Conservation (phyloP, 2,329 filamentous ascomycete species). For the Trichoderma sp. region DNA sequence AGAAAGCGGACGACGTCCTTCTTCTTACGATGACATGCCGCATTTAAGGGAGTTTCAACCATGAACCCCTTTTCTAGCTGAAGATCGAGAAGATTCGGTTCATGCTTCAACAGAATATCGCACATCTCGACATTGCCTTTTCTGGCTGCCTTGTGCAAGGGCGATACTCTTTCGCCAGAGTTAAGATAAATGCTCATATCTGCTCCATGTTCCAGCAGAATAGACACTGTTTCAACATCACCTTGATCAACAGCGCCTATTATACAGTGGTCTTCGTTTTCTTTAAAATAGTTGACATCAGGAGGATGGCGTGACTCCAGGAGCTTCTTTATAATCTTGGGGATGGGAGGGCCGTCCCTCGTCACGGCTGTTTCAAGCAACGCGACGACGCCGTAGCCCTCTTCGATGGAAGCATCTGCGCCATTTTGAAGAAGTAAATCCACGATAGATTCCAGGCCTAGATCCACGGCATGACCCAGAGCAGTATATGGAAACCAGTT, state of each 20-base stretch:
- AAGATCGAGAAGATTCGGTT: conserved; percentile 25
- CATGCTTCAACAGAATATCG: conserved; percentile 24
- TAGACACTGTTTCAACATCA: conserved; percentile 20
- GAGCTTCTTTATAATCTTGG: conserved; percentile 21
- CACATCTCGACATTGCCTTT: conserved; percentile 21
- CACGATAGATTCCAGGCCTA: conserved; percentile 23
- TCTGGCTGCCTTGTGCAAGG: conserved; percentile 24
- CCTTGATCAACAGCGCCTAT: conserved; percentile 12
- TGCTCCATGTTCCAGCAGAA: conserved; percentile 25
- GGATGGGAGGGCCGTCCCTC: neutral
- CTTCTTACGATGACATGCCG: conserved; percentile 21
- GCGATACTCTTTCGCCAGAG: conserved; percentile 5
- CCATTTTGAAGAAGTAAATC: conserved; percentile 26
- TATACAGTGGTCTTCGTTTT: conserved; percentile 18
- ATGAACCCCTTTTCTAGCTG: conserved; percentile 20
- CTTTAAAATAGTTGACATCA: conserved; percentile 21
- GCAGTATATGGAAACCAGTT: conserved; percentile 20
- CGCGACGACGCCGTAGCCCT: conserved; percentile 22
- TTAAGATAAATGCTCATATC: conserved; percentile 23
- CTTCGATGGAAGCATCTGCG: conserved; percentile 27
- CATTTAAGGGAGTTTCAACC: conserved; percentile 23
- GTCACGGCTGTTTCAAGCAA: conserved; percentile 21
- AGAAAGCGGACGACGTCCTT: conserved; percentile 22
- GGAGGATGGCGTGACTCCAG: conserved; percentile 23
- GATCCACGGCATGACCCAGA: conserved; percentile 23